Evolutionary conservation across 768 basidiomycete species (phyloP).

Genomic region (Astraeus odoratus): DNA sequence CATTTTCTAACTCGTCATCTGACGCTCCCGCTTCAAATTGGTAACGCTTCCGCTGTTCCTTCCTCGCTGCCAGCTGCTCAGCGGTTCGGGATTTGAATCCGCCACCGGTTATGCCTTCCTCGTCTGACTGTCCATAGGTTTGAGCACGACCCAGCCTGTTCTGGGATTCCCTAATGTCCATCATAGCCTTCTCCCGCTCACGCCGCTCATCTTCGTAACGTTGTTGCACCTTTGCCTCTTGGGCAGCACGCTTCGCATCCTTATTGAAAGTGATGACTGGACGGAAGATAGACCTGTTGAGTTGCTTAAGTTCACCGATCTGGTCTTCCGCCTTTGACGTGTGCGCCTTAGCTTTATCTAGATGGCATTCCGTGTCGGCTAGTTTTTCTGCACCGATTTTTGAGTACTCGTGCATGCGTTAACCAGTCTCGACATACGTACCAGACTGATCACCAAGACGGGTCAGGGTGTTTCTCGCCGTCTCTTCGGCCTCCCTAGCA

Average conservation of each 20-base stretch:
- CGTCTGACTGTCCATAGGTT: slow-evolving; percentile 48
- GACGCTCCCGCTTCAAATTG: slow-evolving; percentile 89
- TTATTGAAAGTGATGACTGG: slow-evolving; percentile 93
- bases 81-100: slow-evolving; percentile 38
- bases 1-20: slow-evolving; percentile 93
- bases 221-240: slow-evolving; percentile 75
- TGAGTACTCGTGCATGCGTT: background rate
- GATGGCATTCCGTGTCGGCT: slow-evolving; percentile 90
- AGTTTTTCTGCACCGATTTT: slow-evolving; percentile 57
- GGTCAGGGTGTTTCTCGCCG: slow-evolving; percentile 74
- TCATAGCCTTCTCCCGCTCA: slow-evolving; percentile 79
- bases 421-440: slow-evolving; percentile 28
- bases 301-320: slow-evolving; percentile 87
- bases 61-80: slow-evolving; percentile 47
- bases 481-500: slow-evolving; percentile 96
- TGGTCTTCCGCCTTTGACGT: slow-evolving; percentile 86
- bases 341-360: slow-evolving; percentile 88
- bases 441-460: slow-evolving; percentile 93
- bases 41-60: slow-evolving; percentile 73
- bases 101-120: slow-evolving; percentile 31
- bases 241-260: slow-evolving; percentile 78
- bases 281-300: slow-evolving; percentile 92
- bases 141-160: slow-evolving; percentile 74
- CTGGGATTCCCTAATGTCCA: slow-evolving; percentile 82
- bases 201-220: slow-evolving; percentile 84